Evolutionary conservation across 306 rosid genomes (phyloP).

Genomic region (Parietaria judaica): DNA sequence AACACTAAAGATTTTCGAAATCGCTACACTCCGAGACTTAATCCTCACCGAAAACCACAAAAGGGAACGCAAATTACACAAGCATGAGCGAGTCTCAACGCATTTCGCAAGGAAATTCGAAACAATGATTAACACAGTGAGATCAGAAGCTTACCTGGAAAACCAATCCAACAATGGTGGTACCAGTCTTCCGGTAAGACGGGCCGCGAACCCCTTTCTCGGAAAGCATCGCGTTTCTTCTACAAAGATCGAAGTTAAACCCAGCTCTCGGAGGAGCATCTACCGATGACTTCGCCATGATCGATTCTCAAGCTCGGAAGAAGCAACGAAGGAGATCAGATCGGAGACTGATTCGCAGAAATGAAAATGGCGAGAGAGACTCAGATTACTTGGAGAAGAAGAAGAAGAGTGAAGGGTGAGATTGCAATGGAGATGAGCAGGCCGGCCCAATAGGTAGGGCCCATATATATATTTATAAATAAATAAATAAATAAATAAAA

Average conservation of each 20-base stretch:
- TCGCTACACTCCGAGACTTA: neutral
- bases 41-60: neutral
- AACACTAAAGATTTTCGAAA: neutral
- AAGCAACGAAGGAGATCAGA: neutral
- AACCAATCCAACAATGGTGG: conserved; percentile 82
- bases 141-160: conserved; percentile 39
- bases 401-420: neutral
- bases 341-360: no score
- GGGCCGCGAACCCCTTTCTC: conserved; percentile 55
- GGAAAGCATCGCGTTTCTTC: conserved; percentile 78
- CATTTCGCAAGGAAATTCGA: neutral
- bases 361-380: neutral
- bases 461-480: no score
- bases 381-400: neutral
- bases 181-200: conserved; percentile 75
- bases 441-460: no score
- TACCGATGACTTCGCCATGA: conserved; percentile 40
- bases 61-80: neutral
- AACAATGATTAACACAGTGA: neutral
- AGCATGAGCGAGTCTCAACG: no score
- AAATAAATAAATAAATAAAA: no score
- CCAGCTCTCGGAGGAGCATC: conserved; percentile 87
- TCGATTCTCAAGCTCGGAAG: conserved; percentile 22
- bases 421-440: no score
- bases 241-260: conserved; percentile 77